Conservation (phyloP, 257 asterid genomes). For the Solanum sejunctum region DNA sequence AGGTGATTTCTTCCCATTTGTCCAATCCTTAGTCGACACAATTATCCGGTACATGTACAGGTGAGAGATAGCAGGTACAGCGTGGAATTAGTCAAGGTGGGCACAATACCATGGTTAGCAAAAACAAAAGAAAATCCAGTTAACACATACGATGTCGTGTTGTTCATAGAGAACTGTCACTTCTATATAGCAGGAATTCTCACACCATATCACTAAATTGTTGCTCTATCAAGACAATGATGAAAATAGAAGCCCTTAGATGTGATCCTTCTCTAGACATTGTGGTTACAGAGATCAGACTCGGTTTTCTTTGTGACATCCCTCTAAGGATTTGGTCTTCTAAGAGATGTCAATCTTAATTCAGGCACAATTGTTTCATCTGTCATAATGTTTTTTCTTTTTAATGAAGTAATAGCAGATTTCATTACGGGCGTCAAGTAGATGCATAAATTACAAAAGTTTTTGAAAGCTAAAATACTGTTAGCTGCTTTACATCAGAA, state of each 20-base stretch:
- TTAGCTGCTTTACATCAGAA: background rate
- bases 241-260: background rate
- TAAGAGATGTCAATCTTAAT: background rate
- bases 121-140: background rate
- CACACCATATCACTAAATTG: background rate
- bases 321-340: background rate
- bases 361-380: background rate
- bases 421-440: background rate
- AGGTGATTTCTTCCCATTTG: too few species aligned
- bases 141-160: background rate
- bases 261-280: background rate
- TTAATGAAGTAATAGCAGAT: background rate
- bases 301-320: background rate
- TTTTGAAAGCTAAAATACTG: background rate
- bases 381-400: background rate
- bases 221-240: background rate
- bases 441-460: background rate
- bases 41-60: too few species aligned
- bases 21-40: too few species aligned
- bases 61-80: too few species aligned
- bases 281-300: background rate
- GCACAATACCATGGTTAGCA: background rate
- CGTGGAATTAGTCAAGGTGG: background rate
- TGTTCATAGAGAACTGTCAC: background rate
- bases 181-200: background rate